Percentiles rank a stretch among this genome's conserved stretches.
Evolutionary conservation across 345 rosid species (phyloP).

Genomic region (Abelmoschus esculentus): DNA sequence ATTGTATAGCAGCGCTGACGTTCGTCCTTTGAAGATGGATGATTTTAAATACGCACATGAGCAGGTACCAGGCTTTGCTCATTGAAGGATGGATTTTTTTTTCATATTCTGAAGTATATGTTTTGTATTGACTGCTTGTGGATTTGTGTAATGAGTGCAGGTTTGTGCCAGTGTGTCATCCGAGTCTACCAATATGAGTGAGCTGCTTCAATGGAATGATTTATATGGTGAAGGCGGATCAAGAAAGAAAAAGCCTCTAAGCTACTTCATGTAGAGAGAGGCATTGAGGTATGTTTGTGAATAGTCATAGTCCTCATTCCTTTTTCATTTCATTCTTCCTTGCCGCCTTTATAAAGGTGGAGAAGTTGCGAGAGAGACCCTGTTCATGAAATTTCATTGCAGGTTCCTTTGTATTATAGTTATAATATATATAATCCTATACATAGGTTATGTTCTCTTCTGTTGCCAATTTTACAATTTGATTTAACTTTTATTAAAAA

Average conservation of each 20-base stretch:
- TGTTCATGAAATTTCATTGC: slow-evolving; percentile 21
- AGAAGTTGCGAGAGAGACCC: slow-evolving; percentile 14
- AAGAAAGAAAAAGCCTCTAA: slow-evolving; percentile 74
- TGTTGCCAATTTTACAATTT: too few relatives aligned
- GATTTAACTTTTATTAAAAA: too few relatives aligned
- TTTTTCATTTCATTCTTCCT: slow-evolving; percentile 20
- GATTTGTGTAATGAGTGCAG: slow-evolving; percentile 25
- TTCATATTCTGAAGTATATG: too few relatives aligned
- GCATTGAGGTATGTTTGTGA: slow-evolving; percentile 12
- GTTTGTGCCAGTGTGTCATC: slow-evolving; percentile 98
- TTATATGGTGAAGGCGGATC: slow-evolving; percentile 98
- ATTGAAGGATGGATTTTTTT: background rate
- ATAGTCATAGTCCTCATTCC: slow-evolving; percentile 22
- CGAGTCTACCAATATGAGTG: slow-evolving; percentile 88
- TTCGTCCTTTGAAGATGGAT: slow-evolving; percentile 71
- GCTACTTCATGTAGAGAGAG: slow-evolving; percentile 81
- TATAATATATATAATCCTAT: too few relatives aligned
- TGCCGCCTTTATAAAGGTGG: slow-evolving; percentile 9
- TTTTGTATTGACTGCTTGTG: background rate
- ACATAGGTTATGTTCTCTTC: too few relatives aligned
- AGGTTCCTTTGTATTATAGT: background rate
- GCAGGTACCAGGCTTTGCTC: slow-evolving; percentile 44
- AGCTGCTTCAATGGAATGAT: slow-evolving; percentile 94
- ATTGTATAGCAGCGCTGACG: slow-evolving; percentile 59
- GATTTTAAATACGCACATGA: slow-evolving; percentile 90